Evolutionary conservation across 2,329 filamentous ascomycete species (phyloP), one percentile per base, ranked within the genome.

Genomic region (Colletotrichum cereale): DNA sequence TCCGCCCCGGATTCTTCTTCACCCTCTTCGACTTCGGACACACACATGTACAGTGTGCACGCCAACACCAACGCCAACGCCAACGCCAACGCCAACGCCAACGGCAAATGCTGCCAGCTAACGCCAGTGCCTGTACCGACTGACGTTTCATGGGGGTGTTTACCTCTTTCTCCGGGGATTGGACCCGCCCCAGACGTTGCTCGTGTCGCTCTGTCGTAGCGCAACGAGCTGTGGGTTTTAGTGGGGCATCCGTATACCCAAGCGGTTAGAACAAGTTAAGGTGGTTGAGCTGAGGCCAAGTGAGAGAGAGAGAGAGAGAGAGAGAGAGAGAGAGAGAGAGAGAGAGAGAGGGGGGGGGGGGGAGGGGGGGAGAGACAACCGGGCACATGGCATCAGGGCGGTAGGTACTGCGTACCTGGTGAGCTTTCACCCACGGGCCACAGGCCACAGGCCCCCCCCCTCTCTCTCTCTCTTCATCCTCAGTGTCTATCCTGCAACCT

Each of bases 191-290:
- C 50, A 67, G 67, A 26, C 24, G 57, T 34, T 50, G 64, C 67
- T 62, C 58, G 64, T 67, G 64, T 71, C 67, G 67, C 63, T 71
- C 67, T 71, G 62, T 50, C 56, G 56, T 67, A 50, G 55, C 62
- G 67, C 48, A 40, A 26, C 47, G 36, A 60, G 52, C 34, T 36
- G 38, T 31, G 26, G 31, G 50, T 47, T 34, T 56, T 50, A 16
- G 47, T 34, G 24, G 34, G 10, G 48, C 16, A 29, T 14, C 11
- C 26, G 47, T 29, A 40, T 14, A 11, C 21, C 18, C 21, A 18
- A 44, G 48, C 38, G 56, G 56, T 42, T 42, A 50, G 56, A 40
- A n/a, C n/a, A n/a, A 34, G 50, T 48, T 24, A 40, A 50, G 58
- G 31, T 26, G 48, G 21, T 55, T 31, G 48, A 63, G 50, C 58